Evolutionary conservation across 2,329 filamentous ascomycete genomes (phyloP).

Genomic region (Xylaria sp.): DNA sequence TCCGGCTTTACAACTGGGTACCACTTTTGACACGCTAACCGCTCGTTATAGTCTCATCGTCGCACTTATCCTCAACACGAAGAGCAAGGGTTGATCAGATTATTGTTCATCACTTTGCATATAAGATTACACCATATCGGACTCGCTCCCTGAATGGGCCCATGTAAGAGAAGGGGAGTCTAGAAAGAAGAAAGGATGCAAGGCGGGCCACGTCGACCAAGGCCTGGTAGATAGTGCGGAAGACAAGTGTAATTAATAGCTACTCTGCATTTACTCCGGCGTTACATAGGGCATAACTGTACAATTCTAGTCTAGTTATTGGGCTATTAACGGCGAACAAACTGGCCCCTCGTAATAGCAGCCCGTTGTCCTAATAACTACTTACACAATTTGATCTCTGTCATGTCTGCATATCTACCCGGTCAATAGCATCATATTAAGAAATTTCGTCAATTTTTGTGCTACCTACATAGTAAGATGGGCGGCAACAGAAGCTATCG

Average conservation of each 20-base stretch:
- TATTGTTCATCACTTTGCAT: slow-evolving; percentile 2
- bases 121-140: slow-evolving; percentile 3
- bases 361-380: slow-evolving; percentile 28
- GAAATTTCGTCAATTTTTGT: slow-evolving; percentile 8
- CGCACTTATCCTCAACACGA: slow-evolving; percentile 91
- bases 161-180: slow-evolving; percentile 20
- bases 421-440: neutral
- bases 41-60: slow-evolving; percentile 77
- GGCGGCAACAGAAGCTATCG: neutral
- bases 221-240: slow-evolving; percentile 1
- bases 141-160: slow-evolving; percentile 13
- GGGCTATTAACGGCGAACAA: slow-evolving; percentile 38
- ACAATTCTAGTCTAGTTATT: slow-evolving; percentile 42
- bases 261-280: slow-evolving; percentile 48
- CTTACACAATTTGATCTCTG: slow-evolving; percentile 1
- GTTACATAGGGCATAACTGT: slow-evolving; percentile 47
- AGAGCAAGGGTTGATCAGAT: slow-evolving; percentile 69
- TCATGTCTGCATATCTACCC: neutral
- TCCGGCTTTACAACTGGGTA: neutral
- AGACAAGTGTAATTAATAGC: slow-evolving; percentile 46
- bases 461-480: slow-evolving; percentile 11
- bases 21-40: slow-evolving; percentile 45
- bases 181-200: slow-evolving; percentile 16
- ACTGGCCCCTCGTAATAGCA: slow-evolving; percentile 8
- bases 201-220: slow-evolving; percentile 14